phyloP scores from a whole-genome alignment of 768 basidiomycete genomes.

The Kondoa malvinella region DNA sequence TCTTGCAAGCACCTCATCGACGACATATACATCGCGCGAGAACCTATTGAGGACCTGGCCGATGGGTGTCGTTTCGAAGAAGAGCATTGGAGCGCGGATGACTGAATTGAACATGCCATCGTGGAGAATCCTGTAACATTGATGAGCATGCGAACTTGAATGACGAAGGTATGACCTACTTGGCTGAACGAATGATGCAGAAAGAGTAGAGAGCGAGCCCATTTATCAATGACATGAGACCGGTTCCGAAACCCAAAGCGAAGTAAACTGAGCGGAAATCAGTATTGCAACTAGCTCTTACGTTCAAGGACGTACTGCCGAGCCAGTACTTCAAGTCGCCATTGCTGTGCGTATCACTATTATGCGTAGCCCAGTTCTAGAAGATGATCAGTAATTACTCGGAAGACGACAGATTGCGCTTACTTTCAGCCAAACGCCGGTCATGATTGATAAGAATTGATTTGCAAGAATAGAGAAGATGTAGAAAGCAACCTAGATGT shows the following conservation, averaged over 20 bases:
- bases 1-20: conserved; percentile 56
- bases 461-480: conserved; percentile 30
- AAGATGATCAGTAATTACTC: not conserved
- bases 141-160: not conserved
- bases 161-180: not conserved
- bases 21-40: conserved; percentile 50
- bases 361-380: conserved; percentile 21
- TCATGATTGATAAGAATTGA: conserved; percentile 30
- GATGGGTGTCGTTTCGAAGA: conserved; percentile 76
- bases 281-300: not conserved
- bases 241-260: conserved; percentile 11
- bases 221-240: conserved; percentile 22
- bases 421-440: conserved; percentile 26
- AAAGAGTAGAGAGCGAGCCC: conserved; percentile 26
- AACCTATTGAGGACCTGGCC: conserved; percentile 81
- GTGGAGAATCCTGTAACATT: conserved; percentile 19
- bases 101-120: conserved; percentile 38
- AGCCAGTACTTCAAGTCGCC: conserved; percentile 21
- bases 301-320: not conserved
- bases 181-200: conserved; percentile 24
- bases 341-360: conserved; percentile 20
- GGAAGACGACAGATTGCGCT: not conserved
- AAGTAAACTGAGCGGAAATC: conserved; percentile 7
- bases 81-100: conserved; percentile 48
- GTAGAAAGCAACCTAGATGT: conserved; percentile 28